Evolutionary conservation across 1,139 yeast species (phyloP).

Genomic region (Scheffersomyces parashehatae): DNA sequence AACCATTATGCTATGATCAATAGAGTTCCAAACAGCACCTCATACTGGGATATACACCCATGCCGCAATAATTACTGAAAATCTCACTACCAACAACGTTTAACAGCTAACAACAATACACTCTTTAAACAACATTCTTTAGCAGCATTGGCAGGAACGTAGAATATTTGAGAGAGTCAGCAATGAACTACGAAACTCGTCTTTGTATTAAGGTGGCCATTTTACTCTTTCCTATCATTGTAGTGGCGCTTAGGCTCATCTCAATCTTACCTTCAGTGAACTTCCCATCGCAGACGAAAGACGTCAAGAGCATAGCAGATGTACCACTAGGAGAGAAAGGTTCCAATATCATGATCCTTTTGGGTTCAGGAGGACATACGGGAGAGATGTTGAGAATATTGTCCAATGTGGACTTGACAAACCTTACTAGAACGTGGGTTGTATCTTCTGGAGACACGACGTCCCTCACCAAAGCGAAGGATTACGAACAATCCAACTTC

Average conservation of each 20-base stretch:
- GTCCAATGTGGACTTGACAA: slow-evolving; percentile 28
- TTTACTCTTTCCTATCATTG: slow-evolving; percentile 25
- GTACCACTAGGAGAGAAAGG: slow-evolving; percentile 17
- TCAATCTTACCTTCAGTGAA: slow-evolving; percentile 28
- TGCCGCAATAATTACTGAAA: too few relatives aligned
- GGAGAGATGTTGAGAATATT: slow-evolving; percentile 87
- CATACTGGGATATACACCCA: too few relatives aligned
- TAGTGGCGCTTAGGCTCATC: slow-evolving; percentile 26
- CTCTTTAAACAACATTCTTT: too few relatives aligned
- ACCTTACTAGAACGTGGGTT: slow-evolving; percentile 44
- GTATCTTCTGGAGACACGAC: slow-evolving; percentile 59
- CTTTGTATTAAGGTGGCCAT: slow-evolving; percentile 22
- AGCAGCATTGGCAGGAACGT: too few relatives aligned
- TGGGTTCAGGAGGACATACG: slow-evolving; percentile 93
- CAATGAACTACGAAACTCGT: slow-evolving; percentile 29
- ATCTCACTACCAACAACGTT: too few relatives aligned
- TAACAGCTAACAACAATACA: too few relatives aligned
- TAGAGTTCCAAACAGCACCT: too few relatives aligned
- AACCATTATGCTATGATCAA: too few relatives aligned
- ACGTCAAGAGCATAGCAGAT: slow-evolving; percentile 1
- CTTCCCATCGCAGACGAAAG: slow-evolving; percentile 1
- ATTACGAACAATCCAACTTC: slow-evolving; percentile 29
- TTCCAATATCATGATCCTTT: slow-evolving; percentile 48
- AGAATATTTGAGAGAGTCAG: too few relatives aligned
- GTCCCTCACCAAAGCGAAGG: slow-evolving; percentile 52